Evolutionary conservation across 2,329 filamentous ascomycete genomes (phyloP).

Genomic region (Alternaria gansuensis): DNA sequence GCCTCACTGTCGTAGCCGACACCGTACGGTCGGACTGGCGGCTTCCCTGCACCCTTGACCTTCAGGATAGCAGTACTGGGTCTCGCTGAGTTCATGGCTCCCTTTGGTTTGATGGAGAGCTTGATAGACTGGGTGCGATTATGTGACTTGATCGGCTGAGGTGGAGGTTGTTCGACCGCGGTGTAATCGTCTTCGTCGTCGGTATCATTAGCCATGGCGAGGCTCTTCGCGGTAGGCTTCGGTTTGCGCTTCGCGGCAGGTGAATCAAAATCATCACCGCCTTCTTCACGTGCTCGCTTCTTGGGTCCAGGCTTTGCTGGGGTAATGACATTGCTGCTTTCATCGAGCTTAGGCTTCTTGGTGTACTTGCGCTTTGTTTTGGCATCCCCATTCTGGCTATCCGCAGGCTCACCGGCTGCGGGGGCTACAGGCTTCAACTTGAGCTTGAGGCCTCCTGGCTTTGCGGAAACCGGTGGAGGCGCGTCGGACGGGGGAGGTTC

Average conservation of each 20-base stretch:
- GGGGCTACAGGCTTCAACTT: conserved; percentile 43
- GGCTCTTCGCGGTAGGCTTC: conserved; percentile 48
- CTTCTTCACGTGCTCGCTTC: conserved; percentile 52
- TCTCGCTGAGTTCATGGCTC: conserved; percentile 25
- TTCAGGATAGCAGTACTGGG: conserved; percentile 43
- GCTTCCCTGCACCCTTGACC: conserved; percentile 48
- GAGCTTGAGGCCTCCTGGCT: conserved; percentile 40
- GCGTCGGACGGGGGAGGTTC: conserved; percentile 27
- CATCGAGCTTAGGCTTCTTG: conserved; percentile 52
- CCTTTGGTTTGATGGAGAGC: conserved; percentile 47
- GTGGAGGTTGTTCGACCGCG: conserved; percentile 18
- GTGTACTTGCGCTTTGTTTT: conserved; percentile 56
- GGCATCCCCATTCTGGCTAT: conserved; percentile 46
- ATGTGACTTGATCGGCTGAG: conserved; percentile 19
- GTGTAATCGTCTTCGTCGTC: conserved; percentile 41
- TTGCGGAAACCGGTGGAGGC: conserved; percentile 24
- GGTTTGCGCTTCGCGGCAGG: conserved; percentile 47
- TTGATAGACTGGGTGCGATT: conserved; percentile 43
- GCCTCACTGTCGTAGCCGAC: conserved; percentile 97
- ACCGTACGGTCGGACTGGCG: conserved; percentile 67
- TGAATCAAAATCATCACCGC: conserved; percentile 41
- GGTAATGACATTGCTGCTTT: conserved; percentile 37
- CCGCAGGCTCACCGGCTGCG: conserved; percentile 37
- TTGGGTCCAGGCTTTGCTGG: conserved; percentile 40
- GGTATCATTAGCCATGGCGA: conserved; percentile 37